Evolutionary conservation across 2,329 filamentous ascomycete genomes (phyloP), one percentile per base, ranked within the genome.

Genomic region (Sporothrix brunneoviolacea): DNA sequence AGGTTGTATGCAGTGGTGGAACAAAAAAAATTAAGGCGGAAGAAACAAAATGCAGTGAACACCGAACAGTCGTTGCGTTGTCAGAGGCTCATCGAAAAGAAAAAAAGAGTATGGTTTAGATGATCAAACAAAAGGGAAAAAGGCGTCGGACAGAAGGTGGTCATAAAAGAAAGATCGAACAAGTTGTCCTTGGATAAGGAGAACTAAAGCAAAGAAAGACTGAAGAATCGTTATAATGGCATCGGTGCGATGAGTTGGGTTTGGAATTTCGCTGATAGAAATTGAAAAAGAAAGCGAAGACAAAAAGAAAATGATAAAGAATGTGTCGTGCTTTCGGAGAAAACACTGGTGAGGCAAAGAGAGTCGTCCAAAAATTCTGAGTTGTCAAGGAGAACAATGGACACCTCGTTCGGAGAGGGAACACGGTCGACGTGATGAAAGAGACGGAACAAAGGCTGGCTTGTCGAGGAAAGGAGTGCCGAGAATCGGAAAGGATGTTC

Each of bases 61-160:
- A 65, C 67, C 45, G 22, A 37, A 33, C 62, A 62, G 61, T 70
- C 68, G 68, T 72, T 68, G 40, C 46, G 40, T 39, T 57, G 61
- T 71, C 69, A 68, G 68, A 69, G 65, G 67, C 68, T 72, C 70
- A 72, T 72, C 57, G 64, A 66, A 68, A 43, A 32, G 30, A 27
- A 33, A 27, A 46, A 22, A 10, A 16, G 39, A n/a, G n/a, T n/a
- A n/a, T n/a, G n/a, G n/a, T n/a, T n/a, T n/a, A n/a, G n/a, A n/a
- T 64, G 64, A 56, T 60, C 57, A 58, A 61, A 69, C 61, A 69
- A 67, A 67, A 63, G 63, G 64, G 59, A 61, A 63, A 62, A 47
- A 33, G 21, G 58, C 51, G 49, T 55, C 50, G 57, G 59, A 61
- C 58, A 62, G 27, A 57, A 62, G 36, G 35, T 48, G 37, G 32